Conservation (phyloP, 306 rosid genomes). For the Fragaria iinumae region DNA sequence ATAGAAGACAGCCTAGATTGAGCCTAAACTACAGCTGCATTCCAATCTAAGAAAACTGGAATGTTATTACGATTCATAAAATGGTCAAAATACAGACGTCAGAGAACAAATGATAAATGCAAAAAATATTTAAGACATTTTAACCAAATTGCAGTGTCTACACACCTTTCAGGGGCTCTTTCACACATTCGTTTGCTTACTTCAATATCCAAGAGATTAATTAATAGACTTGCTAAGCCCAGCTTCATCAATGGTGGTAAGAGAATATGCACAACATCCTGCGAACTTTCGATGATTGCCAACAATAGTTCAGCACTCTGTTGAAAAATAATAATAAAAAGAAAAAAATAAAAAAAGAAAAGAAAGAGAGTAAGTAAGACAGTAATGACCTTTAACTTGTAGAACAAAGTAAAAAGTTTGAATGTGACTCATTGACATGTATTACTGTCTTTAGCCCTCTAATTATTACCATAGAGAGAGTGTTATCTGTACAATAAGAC, state of each 20-base stretch:
- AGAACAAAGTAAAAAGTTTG: not conserved
- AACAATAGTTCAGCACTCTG: slow-evolving; percentile 74
- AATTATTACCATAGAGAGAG: not conserved
- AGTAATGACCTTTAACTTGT: not conserved
- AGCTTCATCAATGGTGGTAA: slow-evolving; percentile 68
- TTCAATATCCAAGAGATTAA: slow-evolving; percentile 68
- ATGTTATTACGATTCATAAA: not conserved
- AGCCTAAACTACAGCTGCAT: not conserved
- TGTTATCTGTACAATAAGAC: not conserved
- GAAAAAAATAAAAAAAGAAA: not conserved
- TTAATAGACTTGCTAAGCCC: slow-evolving; percentile 69
- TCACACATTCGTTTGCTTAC: slow-evolving; percentile 50
- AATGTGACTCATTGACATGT: not conserved
- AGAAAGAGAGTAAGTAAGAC: not conserved
- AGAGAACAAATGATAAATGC: not conserved
- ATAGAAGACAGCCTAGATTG: not conserved
- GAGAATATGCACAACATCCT: slow-evolving; percentile 52
- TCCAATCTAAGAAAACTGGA: not conserved
- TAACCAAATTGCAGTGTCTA: not conserved
- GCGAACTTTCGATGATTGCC: slow-evolving; percentile 67
- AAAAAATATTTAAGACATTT: not conserved
- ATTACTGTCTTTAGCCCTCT: not conserved
- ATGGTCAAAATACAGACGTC: not conserved
- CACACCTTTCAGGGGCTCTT: slow-evolving; percentile 73
- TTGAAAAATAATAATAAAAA: slow-evolving; percentile 14